Evolutionary conservation across 2,329 filamentous ascomycete genomes (phyloP), one percentile per base, ranked within the genome.

Genomic region (Teratosphaeria pseudoeucalypti): DNA sequence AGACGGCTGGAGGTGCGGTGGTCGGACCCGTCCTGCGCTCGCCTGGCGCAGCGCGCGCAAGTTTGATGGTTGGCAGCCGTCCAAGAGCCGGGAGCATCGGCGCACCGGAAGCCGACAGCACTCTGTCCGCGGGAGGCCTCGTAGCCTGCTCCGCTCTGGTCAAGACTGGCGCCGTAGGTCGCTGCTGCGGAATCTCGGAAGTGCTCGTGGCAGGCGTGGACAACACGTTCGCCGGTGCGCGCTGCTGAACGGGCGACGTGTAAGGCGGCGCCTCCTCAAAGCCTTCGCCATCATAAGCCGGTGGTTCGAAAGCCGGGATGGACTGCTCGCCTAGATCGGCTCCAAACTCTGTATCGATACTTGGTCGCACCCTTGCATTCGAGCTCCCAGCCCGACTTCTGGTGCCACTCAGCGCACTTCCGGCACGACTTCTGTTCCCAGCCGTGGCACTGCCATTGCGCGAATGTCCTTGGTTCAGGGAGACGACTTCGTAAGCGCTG

Each of bases 231-330:
- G 64, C 61, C 52, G 63, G 54, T 6, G 12, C 4, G 43, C 61
- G 65, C 55, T 61, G 54, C 57, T 60, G 73, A 60, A 14, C 56
- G 0, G 77, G 77, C 52, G 75, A 78, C 39, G 74, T 73, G 58
- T 80, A 80, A 4, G 75, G 76, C 19, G 78, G 78, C n/a, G 78
- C 77, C 54, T 79, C 76, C 61, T 79, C 77, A 57, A 71, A 73
- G 3, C 70, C 71, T 32, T 65, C 65, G 29, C 62, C 61, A 34
- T 73, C 70, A 55, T 74, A 74, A 2, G 67, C 66, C 27, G 72
- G 72, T 29, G 72, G 72, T 52, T 72, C 70, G 26, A 64, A 61
- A 47, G 64, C 56, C 19, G 71, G 71, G 16, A 72, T 69, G 0
- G 61, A 64, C 16, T 61, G 62, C 16, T 69, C 67, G 9, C 66